Conservation (phyloP, 1,139 yeast species). For the Candida smagusa region DNA sequence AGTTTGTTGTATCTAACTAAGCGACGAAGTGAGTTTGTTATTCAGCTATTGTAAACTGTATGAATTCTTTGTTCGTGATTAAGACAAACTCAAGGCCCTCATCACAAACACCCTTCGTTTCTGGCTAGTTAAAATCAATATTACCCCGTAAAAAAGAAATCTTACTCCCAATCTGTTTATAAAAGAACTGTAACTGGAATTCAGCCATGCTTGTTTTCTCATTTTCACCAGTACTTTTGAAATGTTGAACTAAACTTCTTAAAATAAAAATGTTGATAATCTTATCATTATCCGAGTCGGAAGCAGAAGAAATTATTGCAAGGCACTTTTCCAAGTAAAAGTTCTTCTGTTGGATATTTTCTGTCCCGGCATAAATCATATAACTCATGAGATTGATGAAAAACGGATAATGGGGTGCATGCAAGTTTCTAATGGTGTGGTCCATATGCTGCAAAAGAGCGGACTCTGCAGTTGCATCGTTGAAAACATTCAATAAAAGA, state of each 20-base stretch:
- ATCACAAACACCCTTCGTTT: no score
- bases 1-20: no score
- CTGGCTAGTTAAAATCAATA: constrained; percentile 1
- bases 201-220: constrained; percentile 23
- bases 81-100: no score
- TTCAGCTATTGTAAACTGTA: no score
- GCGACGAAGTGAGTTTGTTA: no score
- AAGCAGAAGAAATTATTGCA: constrained; percentile 10
- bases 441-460: constrained; percentile 9
- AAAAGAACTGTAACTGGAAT: constrained; percentile 19
- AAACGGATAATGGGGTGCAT: constrained; percentile 15
- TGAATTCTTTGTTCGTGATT: no score
- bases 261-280: constrained; percentile 21
- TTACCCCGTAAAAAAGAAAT: constrained; percentile 14
- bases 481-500: constrained; percentile 9
- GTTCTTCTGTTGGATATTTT: constrained; percentile 14
- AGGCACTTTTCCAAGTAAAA: constrained; percentile 15
- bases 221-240: constrained; percentile 19
- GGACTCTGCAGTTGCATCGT: constrained; percentile 7
- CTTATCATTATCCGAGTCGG: constrained; percentile 19
- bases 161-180: constrained; percentile 13
- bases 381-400: constrained; percentile 15
- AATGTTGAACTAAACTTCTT: constrained; percentile 15
- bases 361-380: constrained; percentile 15
- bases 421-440: constrained; percentile 6